These are phyloP conservation scores for Juglanconis juglandina DNA, from an alignment of 2,329 filamentous ascomycete genomes.

Conservation along the genomic window DNA sequence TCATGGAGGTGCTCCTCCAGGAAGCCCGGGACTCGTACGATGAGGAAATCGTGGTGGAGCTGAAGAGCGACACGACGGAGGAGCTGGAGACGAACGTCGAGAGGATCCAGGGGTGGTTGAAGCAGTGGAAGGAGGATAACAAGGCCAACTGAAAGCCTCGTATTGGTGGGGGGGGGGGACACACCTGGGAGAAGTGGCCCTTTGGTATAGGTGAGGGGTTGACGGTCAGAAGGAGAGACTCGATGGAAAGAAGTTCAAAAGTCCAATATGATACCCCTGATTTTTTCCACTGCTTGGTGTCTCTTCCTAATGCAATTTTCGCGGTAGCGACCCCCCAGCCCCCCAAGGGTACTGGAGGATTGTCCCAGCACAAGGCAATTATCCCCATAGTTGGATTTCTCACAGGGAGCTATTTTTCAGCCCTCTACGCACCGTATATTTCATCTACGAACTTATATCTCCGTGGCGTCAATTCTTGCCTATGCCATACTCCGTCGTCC, in stretches of 20 bases:
- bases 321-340: neutral
- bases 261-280: constrained; percentile 20
- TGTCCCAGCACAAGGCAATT: too few species aligned
- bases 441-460: neutral
- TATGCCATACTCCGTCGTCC: neutral
- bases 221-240: neutral
- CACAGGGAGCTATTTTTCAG: neutral
- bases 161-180: neutral
- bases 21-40: constrained; percentile 87
- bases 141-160: constrained; percentile 21
- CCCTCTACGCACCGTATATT: neutral
- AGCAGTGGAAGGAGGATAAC: constrained; percentile 74
- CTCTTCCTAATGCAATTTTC: neutral
- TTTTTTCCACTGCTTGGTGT: neutral
- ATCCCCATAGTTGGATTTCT: too few species aligned
- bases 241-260: neutral
- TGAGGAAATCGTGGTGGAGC: constrained; percentile 81
- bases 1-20: constrained; percentile 90
- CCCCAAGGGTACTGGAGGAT: too few species aligned
- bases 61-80: constrained; percentile 75
- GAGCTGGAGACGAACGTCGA: constrained; percentile 89
- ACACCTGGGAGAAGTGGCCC: neutral
- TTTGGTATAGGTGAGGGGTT: neutral
- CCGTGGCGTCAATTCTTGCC: neutral
- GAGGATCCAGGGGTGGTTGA: constrained; percentile 76